Conservation (phyloP, 2,329 filamentous ascomycete species). For the Cadophora luteo-olivacea region DNA sequence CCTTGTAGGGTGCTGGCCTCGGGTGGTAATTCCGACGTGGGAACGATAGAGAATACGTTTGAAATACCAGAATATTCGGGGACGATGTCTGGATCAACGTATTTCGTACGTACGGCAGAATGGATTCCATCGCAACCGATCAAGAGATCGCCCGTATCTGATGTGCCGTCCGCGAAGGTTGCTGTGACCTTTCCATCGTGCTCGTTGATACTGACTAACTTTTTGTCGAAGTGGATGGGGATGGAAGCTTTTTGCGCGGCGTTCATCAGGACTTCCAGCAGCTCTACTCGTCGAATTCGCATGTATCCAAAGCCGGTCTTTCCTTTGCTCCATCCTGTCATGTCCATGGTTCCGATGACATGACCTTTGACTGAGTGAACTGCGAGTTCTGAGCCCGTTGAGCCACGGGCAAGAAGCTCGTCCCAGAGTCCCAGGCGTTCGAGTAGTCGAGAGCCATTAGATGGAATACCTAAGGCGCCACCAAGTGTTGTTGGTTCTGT, state of each 20-base stretch:
- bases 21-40: constrained; percentile 28
- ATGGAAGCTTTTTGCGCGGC: constrained; percentile 37
- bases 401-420: constrained; percentile 34
- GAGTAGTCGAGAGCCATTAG: constrained; percentile 44
- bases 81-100: constrained; percentile 41
- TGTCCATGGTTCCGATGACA: constrained; percentile 34
- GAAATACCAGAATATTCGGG: constrained; percentile 47
- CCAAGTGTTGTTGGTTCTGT: constrained; percentile 43
- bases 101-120: constrained; percentile 44
- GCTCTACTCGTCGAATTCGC: constrained; percentile 42
- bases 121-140: constrained; percentile 51
- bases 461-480: constrained; percentile 42
- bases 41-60: constrained; percentile 35
- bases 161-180: constrained; percentile 43
- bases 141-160: constrained; percentile 41
- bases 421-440: constrained; percentile 41
- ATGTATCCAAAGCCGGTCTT: constrained; percentile 44
- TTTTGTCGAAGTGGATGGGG: constrained; percentile 40
- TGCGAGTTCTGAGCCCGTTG: constrained; percentile 31
- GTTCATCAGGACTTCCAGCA: constrained; percentile 42
- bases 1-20: constrained; percentile 31
- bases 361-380: constrained; percentile 38
- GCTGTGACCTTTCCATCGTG: constrained; percentile 34
- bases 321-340: constrained; percentile 26
- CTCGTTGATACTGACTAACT: constrained; percentile 38